Conservation (phyloP, 2,329 filamentous ascomycete species). For the Aspergillus pseudotamarii region DNA sequence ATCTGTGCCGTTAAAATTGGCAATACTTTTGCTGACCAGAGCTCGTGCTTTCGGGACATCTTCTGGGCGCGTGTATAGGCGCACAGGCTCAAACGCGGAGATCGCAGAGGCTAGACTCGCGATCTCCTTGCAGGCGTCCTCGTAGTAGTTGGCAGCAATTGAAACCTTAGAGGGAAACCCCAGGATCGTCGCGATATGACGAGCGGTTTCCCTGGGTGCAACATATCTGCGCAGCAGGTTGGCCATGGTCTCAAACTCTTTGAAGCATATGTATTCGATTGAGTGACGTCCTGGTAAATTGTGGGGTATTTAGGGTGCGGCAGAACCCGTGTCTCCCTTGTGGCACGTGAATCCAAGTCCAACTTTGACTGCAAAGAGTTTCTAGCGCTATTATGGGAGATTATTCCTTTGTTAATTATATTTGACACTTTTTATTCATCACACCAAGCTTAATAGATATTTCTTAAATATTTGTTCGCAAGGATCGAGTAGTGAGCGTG, state of each 20-base stretch:
- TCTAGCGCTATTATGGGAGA: not conserved
- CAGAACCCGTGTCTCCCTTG: not conserved
- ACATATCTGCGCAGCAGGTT: slow-evolving; percentile 13
- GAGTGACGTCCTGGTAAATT: not conserved
- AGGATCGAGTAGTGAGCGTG: not conserved
- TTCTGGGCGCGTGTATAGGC: slow-evolving; percentile 30
- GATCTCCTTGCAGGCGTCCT: slow-evolving; percentile 27
- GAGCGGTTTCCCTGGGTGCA: slow-evolving; percentile 26
- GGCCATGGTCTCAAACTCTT: not conserved
- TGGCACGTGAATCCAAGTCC: not conserved
- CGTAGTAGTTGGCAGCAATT: slow-evolving; percentile 24
- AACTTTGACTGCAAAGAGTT: not conserved
- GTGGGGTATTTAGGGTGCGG: not conserved
- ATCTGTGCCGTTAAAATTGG: slow-evolving; percentile 7
- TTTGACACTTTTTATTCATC: too few species aligned
- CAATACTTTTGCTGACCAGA: slow-evolving; percentile 10
- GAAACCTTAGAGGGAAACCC: slow-evolving; percentile 29
- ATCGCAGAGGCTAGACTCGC: slow-evolving; percentile 30
- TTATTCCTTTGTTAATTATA: not conserved
- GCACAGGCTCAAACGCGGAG: slow-evolving; percentile 36
- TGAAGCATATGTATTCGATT: not conserved
- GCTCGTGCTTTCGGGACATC: slow-evolving; percentile 21
- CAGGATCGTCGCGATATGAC: slow-evolving; percentile 31
- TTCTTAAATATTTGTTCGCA: not conserved
- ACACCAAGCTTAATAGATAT: not conserved